Evolutionary conservation across 352 stramenopile species (phyloP).

Genomic region (Phytophthora syringae): DNA sequence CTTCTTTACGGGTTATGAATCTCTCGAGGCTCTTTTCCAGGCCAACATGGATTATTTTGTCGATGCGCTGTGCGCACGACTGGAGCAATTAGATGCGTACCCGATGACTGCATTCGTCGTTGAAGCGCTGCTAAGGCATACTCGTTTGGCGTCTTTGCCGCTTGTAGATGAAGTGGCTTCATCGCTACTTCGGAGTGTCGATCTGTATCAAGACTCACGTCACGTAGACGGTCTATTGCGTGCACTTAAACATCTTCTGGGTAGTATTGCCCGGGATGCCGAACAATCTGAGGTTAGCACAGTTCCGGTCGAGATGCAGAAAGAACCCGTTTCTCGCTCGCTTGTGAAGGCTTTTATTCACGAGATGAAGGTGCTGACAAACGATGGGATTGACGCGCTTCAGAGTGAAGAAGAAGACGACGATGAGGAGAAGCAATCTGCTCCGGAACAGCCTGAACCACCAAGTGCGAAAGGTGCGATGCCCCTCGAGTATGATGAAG

Average conservation of each 20-base stretch:
- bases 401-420: constrained; percentile 25
- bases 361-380: constrained; percentile 66
- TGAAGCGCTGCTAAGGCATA: constrained; percentile 71
- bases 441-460: constrained; percentile 12
- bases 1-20: constrained; percentile 60
- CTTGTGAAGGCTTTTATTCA: constrained; percentile 61
- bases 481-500: constrained; percentile 69
- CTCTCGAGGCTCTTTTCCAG: constrained; percentile 71
- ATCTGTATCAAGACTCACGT: constrained; percentile 75
- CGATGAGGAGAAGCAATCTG: constrained; percentile 17
- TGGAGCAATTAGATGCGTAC: constrained; percentile 74
- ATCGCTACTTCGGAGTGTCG: constrained; percentile 74
- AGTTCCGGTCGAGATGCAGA: constrained; percentile 1
- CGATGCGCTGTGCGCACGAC: constrained; percentile 72
- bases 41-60: constrained; percentile 91
- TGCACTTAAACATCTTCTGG: constrained; percentile 67
- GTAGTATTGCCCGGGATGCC: constrained; percentile 43
- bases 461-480: constrained; percentile 66
- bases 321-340: constrained; percentile 18
- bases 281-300: constrained; percentile 13
- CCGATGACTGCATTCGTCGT: constrained; percentile 81
- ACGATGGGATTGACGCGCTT: constrained; percentile 35
- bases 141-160: constrained; percentile 67
- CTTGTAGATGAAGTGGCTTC: constrained; percentile 79
- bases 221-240: constrained; percentile 56